These are phyloP conservation scores for Penicillium alfredii DNA, from an alignment of 495 filamentous ascomycete species.

Conservation along the genomic window DNA sequence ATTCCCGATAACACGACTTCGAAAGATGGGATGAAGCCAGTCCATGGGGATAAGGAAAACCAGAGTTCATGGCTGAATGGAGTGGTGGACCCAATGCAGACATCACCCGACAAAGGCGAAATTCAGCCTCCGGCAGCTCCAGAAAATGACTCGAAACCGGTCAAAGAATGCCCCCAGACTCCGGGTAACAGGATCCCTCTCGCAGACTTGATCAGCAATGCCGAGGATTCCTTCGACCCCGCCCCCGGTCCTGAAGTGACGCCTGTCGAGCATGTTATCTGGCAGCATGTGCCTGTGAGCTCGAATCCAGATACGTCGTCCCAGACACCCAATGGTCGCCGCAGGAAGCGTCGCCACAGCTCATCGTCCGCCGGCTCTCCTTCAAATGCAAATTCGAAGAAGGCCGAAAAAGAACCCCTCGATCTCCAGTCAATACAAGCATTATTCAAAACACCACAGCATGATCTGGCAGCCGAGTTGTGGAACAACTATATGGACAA, in stretches of 20 bases:
- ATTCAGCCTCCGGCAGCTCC: conserved; percentile 5
- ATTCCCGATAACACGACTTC: conserved; percentile 29
- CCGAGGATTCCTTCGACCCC: conserved; percentile 49
- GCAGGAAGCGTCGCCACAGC: conserved; percentile 68
- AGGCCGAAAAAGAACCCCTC: conserved; percentile 35
- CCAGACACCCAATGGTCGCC: conserved; percentile 47
- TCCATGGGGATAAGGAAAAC: conserved; percentile 34
- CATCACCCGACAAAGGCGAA: conserved; percentile 20
- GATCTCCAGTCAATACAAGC: conserved; percentile 49
- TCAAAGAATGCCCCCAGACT: conserved; percentile 58
- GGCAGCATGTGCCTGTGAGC: conserved; percentile 53
- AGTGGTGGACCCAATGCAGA: conserved; percentile 29
- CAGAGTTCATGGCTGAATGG: conserved; percentile 38
- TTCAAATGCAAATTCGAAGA: conserved; percentile 42
- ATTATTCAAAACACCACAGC: conserved; percentile 65
- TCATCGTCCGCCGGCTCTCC: conserved; percentile 78
- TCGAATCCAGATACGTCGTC: conserved; percentile 35
- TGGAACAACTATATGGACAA: conserved; percentile 72
- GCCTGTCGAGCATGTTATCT: conserved; percentile 68
- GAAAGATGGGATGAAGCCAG: conserved; percentile 19
- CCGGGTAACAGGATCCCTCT: conserved; percentile 70
- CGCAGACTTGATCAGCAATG: conserved; percentile 71
- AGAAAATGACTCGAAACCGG: conserved; percentile 26
- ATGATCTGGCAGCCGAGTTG: conserved; percentile 78
- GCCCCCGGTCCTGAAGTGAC: conserved; percentile 43